These are phyloP conservation scores for Claviceps sp. DNA, from an alignment of 2,329 filamentous ascomycete species.

Conservation along the genomic window DNA sequence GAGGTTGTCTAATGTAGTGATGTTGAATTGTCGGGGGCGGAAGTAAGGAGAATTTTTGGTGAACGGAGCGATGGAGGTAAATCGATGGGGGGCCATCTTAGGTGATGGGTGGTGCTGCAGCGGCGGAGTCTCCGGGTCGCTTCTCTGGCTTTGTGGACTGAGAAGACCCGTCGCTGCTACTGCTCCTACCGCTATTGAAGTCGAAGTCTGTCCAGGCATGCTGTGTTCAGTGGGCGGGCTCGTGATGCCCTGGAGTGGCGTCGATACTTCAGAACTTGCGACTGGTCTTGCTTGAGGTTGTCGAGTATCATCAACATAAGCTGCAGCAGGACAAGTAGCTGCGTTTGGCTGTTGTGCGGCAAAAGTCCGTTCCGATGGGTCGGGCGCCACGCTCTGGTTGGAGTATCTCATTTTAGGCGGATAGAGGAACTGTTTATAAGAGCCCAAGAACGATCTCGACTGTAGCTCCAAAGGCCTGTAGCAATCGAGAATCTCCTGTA, in stretches of 20 bases:
- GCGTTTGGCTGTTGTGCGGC: not conserved
- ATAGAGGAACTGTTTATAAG: constrained; percentile 22
- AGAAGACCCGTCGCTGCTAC: constrained; percentile 12
- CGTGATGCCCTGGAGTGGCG: constrained; percentile 1
- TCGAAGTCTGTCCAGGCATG: constrained; percentile 11
- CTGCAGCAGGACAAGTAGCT: not conserved
- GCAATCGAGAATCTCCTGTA: constrained; percentile 26
- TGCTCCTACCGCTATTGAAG: not conserved
- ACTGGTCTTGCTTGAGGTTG: not conserved
- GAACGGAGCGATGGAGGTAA: constrained; percentile 22
- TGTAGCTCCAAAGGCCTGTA: constrained; percentile 26
- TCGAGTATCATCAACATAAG: not conserved
- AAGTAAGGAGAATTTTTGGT: constrained; percentile 25
- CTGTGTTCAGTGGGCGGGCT: constrained; percentile 16
- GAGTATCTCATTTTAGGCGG: constrained; percentile 8
- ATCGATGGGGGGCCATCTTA: constrained; percentile 10
- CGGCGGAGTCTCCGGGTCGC: constrained; percentile 12
- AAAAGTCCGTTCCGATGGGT: not conserved
- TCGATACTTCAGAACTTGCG: not conserved
- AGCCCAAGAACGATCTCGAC: constrained; percentile 25
- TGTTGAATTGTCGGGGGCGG: constrained; percentile 17
- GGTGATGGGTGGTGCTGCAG: constrained; percentile 9
- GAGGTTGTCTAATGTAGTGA: constrained; percentile 20
- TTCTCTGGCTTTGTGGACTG: constrained; percentile 21
- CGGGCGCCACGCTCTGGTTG: not conserved